These are phyloP conservation scores for Candida broadrunensis DNA, from an alignment of 805 yeast genomes.

Conservation along the genomic window DNA sequence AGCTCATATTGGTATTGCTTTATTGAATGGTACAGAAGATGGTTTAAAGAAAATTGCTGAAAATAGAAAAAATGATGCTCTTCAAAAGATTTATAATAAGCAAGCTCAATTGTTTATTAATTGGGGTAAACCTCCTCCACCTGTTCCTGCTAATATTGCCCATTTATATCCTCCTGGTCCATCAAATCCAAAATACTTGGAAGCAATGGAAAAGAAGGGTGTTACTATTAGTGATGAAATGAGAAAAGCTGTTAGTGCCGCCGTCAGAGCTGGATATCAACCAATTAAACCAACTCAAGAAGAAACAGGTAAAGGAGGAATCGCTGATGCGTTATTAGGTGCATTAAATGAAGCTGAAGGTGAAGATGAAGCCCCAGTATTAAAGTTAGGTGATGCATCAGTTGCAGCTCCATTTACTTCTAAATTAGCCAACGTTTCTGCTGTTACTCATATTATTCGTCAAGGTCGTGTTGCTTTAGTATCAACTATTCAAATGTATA, in stretches of 20 bases:
- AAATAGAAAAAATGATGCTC: constrained; percentile 62
- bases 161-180: constrained; percentile 97
- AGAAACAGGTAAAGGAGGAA: constrained; percentile 16
- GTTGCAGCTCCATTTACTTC: constrained; percentile 99
- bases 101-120: constrained; percentile 74
- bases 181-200: constrained; percentile 79
- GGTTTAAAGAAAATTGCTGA: constrained; percentile 88
- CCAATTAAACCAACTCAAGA: not conserved
- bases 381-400: constrained; percentile 96
- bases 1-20: constrained; percentile 98
- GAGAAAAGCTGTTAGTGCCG: constrained; percentile 54
- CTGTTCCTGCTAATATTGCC: constrained; percentile 83
- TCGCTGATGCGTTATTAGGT: constrained; percentile 64
- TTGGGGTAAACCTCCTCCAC: constrained; percentile 84
- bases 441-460: constrained; percentile 90
- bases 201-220: constrained; percentile 83
- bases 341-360: constrained; percentile 51
- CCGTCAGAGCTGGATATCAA: constrained; percentile 26
- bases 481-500: constrained; percentile 98
- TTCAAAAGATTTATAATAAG: constrained; percentile 71
- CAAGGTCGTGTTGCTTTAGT: constrained; percentile 98
- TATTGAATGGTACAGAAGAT: constrained; percentile 94
- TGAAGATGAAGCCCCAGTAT: constrained; percentile 86
- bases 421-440: constrained; percentile 83
- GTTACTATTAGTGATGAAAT: constrained; percentile 74